Evolutionary conservation across 768 basidiomycete genomes (phyloP).

Genomic region (Arthromyces matolae): DNA sequence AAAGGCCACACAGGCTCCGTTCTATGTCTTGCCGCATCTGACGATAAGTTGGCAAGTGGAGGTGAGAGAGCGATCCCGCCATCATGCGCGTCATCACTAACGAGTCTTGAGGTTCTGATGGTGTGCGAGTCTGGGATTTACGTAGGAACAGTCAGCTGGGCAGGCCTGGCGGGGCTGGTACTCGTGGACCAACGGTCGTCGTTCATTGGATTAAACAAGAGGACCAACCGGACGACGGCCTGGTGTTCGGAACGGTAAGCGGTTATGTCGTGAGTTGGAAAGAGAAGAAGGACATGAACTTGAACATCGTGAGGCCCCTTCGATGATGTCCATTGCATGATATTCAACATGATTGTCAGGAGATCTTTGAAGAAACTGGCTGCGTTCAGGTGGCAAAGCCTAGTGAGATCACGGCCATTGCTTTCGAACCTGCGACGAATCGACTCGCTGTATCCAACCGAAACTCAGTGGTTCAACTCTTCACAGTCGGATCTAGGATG

Average conservation of each 20-base stretch:
- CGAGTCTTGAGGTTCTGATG: slow-evolving; percentile 1
- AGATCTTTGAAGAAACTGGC: too few relatives aligned
- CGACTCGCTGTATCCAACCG: background rate
- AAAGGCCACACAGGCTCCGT: background rate
- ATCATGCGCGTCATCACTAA: too few relatives aligned
- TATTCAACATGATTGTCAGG: too few relatives aligned
- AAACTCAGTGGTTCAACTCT: background rate
- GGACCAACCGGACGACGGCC: slow-evolving; percentile 8
- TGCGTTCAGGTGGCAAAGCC: too few relatives aligned
- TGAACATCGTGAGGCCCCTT: too few relatives aligned
- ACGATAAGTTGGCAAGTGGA: background rate
- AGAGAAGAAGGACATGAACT: too few relatives aligned
- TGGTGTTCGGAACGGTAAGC: slow-evolving; percentile 5
- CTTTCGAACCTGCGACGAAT: background rate
- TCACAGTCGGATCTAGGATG: background rate
- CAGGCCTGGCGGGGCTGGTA: slow-evolving; percentile 3
- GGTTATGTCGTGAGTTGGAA: slow-evolving; percentile 8
- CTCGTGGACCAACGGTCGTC: slow-evolving; percentile 1
- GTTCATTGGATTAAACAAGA: slow-evolving; percentile 4
- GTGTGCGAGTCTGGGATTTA: slow-evolving; percentile 2
- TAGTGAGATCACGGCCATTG: background rate
- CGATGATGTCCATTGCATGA: too few relatives aligned
- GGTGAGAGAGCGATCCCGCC: background rate
- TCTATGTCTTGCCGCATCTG: background rate
- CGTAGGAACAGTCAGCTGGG: background rate